Percentiles rank a stretch among this genome's conserved stretches.
phyloP scores from a whole-genome alignment of 768 basidiomycete species.

The Suillus sp. region DNA sequence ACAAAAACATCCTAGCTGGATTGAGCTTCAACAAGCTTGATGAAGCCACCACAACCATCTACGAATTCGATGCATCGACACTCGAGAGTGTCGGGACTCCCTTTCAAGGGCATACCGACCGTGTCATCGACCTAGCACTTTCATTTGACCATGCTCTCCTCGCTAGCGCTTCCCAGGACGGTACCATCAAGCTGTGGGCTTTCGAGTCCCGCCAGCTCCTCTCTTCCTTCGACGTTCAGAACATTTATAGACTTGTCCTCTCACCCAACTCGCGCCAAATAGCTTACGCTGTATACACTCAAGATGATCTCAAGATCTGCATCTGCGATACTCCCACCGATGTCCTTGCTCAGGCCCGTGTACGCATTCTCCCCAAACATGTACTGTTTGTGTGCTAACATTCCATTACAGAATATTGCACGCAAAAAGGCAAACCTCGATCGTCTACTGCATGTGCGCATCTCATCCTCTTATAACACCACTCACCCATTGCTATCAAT shows the following conservation, averaged over 20 bases:
- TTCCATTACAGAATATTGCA: background rate
- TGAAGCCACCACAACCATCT: background rate
- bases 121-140: background rate
- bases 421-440: background rate
- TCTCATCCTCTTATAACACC: background rate
- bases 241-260: constrained; percentile 29
- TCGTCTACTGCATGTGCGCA: background rate
- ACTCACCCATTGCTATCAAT: background rate
- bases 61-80: background rate
- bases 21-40: background rate
- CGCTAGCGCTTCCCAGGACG: background rate
- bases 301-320: background rate
- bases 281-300: too few species aligned
- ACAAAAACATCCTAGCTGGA: background rate
- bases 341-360: background rate
- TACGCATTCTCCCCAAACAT: background rate
- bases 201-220: background rate
- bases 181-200: background rate
- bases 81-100: background rate
- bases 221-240: background rate
- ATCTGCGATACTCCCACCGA: background rate
- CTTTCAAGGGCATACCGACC: background rate
- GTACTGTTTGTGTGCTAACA: background rate
- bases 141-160: background rate
- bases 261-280: too few species aligned